Evolutionary conservation across 2,329 filamentous ascomycete species (phyloP), one percentile per base, ranked within the genome.

Genomic region (Bretziella fagacearum): DNA sequence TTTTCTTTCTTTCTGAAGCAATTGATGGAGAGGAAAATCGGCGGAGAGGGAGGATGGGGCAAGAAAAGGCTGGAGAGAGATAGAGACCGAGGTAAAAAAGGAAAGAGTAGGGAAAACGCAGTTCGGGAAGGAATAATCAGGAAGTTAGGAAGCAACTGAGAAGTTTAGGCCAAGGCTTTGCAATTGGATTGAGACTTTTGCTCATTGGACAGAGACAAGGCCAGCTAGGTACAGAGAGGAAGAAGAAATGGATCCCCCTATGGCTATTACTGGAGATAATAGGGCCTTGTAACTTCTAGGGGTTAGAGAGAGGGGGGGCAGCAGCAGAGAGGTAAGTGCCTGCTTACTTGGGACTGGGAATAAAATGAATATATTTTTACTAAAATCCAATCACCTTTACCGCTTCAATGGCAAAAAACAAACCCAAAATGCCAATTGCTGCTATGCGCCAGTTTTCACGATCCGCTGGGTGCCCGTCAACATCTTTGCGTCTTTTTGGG

Each of bases 91-190:
- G 40, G 40, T 43, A 30, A 43, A 27, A n/a, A 17, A 27, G 26
- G 40, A 30, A 29, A 43, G 30, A 23, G 32, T 30, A 32, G 35
- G 44, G 23, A 47, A 47, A 47, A 35, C 35, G 23, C 25, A 35
- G 45, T 42, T 40, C 36, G 46, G 46, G 46, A 48, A 48, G 46
- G 46, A 48, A 41, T 17, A 13, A 30, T n/a, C n/a, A 42, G 45
- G 27, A 35, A 41, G 45, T n/a, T 10, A 42, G 45, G 27, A 35
- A 41, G 45, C 27, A 47, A 48, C 37, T 43, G 26, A 23, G 20
- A 11, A 20, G 45, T n/a, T 32, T 32, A 23, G 37, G 18, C 17
- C 27, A 42, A n/a, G 46, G 46, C 46, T 44, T 48, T 48, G 46
- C 46, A 48, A 43, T 48, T 42, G 18, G 36, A 47, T 33, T 40